Conservation (phyloP, 2,329 filamentous ascomycete species). For the Pezicula rhizophila region DNA sequence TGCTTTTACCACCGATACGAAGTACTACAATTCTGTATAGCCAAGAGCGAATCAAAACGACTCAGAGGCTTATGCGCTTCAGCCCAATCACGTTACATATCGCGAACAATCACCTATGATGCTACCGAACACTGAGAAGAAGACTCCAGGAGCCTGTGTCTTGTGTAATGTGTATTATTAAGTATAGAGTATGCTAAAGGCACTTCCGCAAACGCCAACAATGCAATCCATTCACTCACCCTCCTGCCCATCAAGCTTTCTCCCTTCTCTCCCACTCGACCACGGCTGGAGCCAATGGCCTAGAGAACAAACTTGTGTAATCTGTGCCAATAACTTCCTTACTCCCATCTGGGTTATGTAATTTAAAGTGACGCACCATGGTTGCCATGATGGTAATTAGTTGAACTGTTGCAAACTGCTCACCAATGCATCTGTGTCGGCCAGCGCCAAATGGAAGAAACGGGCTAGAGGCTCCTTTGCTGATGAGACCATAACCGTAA, state of each 20-base stretch:
- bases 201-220: slow-evolving; percentile 12
- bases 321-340: slow-evolving; percentile 62
- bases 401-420: slow-evolving; percentile 93
- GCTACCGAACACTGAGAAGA: no score
- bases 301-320: slow-evolving; percentile 66
- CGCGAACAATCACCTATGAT: no score
- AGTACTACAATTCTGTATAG: no score
- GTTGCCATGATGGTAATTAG: slow-evolving; percentile 77
- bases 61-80: no score
- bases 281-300: slow-evolving; percentile 63
- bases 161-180: slow-evolving; percentile 3
- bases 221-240: slow-evolving; percentile 10
- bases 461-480: slow-evolving; percentile 81
- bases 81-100: no score
- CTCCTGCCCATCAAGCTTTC: slow-evolving; percentile 18
- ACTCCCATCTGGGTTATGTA: slow-evolving; percentile 68
- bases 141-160: no score
- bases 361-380: slow-evolving; percentile 72
- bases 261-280: slow-evolving; percentile 71
- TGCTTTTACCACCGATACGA: no score
- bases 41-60: no score
- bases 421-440: slow-evolving; percentile 88
- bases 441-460: slow-evolving; percentile 94
- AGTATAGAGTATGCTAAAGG: background rate
- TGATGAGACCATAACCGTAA: slow-evolving; percentile 89